Conservation (phyloP, 2,329 filamentous ascomycete species). For the Leptographium flavum region DNA sequence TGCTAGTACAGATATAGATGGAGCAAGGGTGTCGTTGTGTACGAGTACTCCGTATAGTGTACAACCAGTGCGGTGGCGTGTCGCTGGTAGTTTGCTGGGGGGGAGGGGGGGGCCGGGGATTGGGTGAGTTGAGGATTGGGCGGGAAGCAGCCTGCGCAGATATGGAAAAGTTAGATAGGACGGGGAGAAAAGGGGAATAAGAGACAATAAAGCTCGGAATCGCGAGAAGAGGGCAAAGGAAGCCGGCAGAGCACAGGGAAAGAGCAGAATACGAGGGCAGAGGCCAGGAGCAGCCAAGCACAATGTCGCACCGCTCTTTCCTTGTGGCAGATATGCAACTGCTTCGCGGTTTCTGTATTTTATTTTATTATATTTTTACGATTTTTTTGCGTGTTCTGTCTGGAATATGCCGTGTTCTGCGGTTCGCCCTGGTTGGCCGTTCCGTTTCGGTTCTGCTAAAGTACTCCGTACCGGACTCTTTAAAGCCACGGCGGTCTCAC, state of each 20-base stretch:
- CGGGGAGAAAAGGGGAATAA: not conserved
- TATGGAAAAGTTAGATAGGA: not conserved
- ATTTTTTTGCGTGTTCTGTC: not conserved
- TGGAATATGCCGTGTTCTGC: no score
- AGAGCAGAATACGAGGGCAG: not conserved
- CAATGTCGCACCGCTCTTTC: not conserved
- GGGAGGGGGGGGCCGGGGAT: not conserved
- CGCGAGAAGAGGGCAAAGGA: not conserved
- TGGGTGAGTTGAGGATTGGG: not conserved
- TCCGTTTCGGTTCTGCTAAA: not conserved
- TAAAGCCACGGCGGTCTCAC: not conserved
- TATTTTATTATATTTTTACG: not conserved
- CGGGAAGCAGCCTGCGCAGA: not conserved
- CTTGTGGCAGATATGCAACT: no score
- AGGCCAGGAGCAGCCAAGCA: not conserved
- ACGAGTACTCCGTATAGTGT: not conserved
- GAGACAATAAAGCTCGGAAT: no score
- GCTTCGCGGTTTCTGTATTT: not conserved
- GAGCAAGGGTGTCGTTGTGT: not conserved
- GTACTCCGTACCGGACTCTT: not conserved
- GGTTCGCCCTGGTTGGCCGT: not conserved
- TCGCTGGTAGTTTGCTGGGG: not conserved
- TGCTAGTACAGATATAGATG: conserved; percentile 10
- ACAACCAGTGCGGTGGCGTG: conserved; percentile 2
- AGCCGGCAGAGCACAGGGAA: not conserved